phyloP scores from a whole-genome alignment of 768 basidiomycete genomes.

The Galerina sulciceps region DNA sequence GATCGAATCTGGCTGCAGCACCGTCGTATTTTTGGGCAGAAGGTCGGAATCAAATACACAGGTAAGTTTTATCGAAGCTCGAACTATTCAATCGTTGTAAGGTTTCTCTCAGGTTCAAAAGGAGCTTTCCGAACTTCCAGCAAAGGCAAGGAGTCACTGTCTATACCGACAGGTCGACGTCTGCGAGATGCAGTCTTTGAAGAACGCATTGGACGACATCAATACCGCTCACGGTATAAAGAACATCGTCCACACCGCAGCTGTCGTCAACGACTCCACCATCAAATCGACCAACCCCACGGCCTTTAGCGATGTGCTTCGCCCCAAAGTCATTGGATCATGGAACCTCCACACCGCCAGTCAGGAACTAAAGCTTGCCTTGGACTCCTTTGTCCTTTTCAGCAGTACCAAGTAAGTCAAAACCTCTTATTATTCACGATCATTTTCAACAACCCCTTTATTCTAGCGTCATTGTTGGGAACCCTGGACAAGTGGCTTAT shows the following conservation, averaged over 20 bases:
- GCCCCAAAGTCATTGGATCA: constrained; percentile 31
- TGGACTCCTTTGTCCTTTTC: constrained; percentile 34
- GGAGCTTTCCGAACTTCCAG: constrained; percentile 18
- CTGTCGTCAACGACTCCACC: constrained; percentile 27
- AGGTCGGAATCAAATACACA: constrained; percentile 20
- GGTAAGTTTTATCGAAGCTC: constrained; percentile 16
- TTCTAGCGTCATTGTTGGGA: constrained; percentile 30
- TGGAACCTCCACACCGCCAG: constrained; percentile 36
- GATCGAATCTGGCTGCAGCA: constrained; percentile 23
- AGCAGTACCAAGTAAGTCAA: constrained; percentile 34
- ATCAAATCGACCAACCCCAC: constrained; percentile 23
- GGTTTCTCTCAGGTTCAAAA: constrained; percentile 20
- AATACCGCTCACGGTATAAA: constrained; percentile 25
- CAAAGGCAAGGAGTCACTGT: constrained; percentile 12
- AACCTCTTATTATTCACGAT: not conserved
- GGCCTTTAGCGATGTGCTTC: constrained; percentile 28
- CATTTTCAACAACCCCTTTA: not conserved
- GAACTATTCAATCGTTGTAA: not conserved
- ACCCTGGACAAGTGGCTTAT: constrained; percentile 31
- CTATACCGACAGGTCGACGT: constrained; percentile 32
- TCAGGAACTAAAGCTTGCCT: constrained; percentile 26
- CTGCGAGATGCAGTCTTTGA: constrained; percentile 24
- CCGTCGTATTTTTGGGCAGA: constrained; percentile 31
- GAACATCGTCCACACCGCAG: constrained; percentile 33
- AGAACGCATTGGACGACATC: constrained; percentile 22